Base-by-base conservation (phyloP, 345 rosid genomes). In the Psidium guajava region DNA sequence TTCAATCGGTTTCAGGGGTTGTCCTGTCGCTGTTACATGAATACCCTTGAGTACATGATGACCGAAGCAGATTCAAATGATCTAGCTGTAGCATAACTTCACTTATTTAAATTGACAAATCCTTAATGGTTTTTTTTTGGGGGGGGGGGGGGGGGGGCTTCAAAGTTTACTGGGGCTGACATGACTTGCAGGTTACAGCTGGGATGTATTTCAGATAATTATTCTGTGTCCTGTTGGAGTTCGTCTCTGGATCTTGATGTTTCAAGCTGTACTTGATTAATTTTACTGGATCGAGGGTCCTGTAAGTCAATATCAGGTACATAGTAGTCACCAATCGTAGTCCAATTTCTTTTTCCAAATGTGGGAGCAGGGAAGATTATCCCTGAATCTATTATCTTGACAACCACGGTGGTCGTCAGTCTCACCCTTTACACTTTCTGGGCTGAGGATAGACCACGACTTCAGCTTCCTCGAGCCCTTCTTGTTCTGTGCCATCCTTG, bases 331-430 rank as follows among this genome's bases (percentile, higher is more conserved):
- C 40, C 4, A 14, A 59, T 18, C 51, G 15, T 27, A 8, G 49
- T 36, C 11, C 44, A 82, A 3, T 14, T 61, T 4, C 3, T 28
- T 61, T 61, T 28, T 15, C 21, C 74, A 90, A 84, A 85, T 91
- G 20, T 81, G 86, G 54, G 59, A 61, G 86, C 95, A 96, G 98
- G 98, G 58, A 94, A 93, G 87, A 91, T 96, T 4, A 94, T 96
- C 85, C 90, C 95, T 44, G 97, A 95, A 87, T 73, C 99, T 83
- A 90, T 61, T 11, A 88, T 91, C n/a, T 73, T 90, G 85, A 91
- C 92, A 0, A 24, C 87, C 5, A 89, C 47, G 91, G 91, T 91
- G 83, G 92, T 91, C 22, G 55, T 90, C 47, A 87, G 92, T 53
- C 92, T 91, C 24, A 90, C 93, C 16, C 53, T 90, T 4, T 91